Conservation (phyloP, 352 stramenopile genomes). For the Thalassiosira mediterranea region DNA sequence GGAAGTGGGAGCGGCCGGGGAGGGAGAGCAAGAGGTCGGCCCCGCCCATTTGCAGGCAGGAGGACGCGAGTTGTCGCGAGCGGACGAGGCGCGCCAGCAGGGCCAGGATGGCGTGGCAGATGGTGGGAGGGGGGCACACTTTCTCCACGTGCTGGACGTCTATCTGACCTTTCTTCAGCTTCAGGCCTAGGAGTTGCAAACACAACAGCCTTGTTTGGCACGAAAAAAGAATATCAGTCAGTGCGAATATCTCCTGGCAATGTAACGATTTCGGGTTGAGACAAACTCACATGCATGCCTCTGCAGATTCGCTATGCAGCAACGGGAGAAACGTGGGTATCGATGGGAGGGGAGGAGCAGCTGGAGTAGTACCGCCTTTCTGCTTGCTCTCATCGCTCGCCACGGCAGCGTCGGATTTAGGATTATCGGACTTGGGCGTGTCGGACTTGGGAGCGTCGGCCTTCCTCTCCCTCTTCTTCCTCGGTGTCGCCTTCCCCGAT, state of each 20-base stretch:
- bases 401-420: constrained; percentile 34
- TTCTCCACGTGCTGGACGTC: constrained; percentile 46
- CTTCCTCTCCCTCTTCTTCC: constrained; percentile 63
- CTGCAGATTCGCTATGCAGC: constrained; percentile 54
- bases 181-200: constrained; percentile 66
- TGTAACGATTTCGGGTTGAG: no score
- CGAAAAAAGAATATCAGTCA: no score
- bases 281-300: constrained; percentile 59
- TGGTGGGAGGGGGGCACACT: constrained; percentile 47
- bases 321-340: constrained; percentile 75
- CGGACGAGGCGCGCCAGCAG: constrained; percentile 73
- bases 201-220: no score
- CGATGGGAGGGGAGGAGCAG: constrained; percentile 24
- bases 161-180: constrained; percentile 35
- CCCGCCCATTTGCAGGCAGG: constrained; percentile 71
- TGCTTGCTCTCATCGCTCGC: constrained; percentile 41
- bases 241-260: no score
- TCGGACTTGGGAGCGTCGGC: no score
- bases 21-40: constrained; percentile 77
- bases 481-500: constrained; percentile 17
- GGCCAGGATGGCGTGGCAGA: constrained; percentile 69
- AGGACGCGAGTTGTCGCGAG: constrained; percentile 58
- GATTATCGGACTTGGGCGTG: no score
- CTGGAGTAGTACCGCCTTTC: no score
- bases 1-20: constrained; percentile 60